phyloP scores from a whole-genome alignment of 2,329 filamentous ascomycete genomes.

The Colletotrichum camelliae region DNA sequence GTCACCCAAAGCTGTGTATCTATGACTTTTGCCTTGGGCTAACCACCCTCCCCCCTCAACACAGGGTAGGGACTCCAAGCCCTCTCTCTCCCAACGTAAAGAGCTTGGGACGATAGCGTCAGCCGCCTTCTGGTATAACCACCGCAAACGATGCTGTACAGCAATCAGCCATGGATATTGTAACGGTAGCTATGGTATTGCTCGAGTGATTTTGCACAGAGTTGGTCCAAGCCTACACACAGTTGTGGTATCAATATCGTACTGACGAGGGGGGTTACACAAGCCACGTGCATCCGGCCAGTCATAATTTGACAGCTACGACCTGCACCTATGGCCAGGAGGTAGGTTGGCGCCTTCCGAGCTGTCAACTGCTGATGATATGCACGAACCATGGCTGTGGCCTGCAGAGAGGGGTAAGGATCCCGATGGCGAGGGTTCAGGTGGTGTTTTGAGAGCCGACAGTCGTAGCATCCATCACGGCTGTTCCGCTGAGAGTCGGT shows the following conservation, averaged over 20 bases:
- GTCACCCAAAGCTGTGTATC: neutral
- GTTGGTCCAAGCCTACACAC: neutral
- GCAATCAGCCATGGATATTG: too few relatives aligned
- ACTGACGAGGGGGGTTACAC: neutral
- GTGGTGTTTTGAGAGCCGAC: conserved; percentile 14
- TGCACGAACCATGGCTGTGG: neutral
- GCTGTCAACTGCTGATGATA: neutral
- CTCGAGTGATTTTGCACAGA: neutral
- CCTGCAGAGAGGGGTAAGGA: neutral
- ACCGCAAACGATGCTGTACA: neutral
- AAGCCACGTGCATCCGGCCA: neutral
- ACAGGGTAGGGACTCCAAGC: neutral
- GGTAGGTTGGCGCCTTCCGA: neutral
- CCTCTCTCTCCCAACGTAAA: neutral
- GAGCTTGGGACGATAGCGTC: neutral
- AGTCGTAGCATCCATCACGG: neutral
- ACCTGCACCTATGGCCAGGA: neutral
- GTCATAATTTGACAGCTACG: neutral
- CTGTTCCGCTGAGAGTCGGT: neutral
- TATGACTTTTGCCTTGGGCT: neutral
- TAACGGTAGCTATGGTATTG: neutral
- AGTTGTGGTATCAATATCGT: neutral
- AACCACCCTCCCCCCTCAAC: neutral
- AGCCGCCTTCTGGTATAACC: neutral
- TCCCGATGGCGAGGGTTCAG: neutral